These are phyloP conservation scores for Adansonia madagascariensis DNA, from an alignment of 441 rosid species.

Conservation along the genomic window DNA sequence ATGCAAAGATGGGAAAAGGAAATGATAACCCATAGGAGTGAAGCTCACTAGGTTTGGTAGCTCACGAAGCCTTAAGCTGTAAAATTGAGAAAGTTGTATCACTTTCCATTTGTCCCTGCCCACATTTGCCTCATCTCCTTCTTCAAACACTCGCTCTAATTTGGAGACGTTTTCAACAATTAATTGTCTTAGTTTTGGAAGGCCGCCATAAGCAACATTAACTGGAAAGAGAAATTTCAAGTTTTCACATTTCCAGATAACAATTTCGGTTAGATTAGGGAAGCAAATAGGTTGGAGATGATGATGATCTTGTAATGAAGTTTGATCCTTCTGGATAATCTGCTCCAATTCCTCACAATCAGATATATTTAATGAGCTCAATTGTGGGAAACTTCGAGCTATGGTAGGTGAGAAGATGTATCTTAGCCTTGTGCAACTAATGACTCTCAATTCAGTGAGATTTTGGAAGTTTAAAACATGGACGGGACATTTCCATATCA, in stretches of 20 bases:
- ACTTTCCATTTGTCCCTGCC: background rate
- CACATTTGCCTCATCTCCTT: background rate
- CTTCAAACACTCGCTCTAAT: background rate
- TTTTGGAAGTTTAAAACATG: slow-evolving; percentile 11
- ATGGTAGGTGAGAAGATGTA: background rate
- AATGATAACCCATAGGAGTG: background rate
- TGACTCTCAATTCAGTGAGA: background rate
- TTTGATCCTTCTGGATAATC: background rate
- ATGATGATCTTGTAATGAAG: background rate
- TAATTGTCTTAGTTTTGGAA: background rate
- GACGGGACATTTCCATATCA: background rate
- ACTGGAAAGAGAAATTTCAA: background rate
- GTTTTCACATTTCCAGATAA: background rate
- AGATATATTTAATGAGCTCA: rapidly evolving
- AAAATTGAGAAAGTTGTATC: background rate
- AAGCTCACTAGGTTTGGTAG: background rate
- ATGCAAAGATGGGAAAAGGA: background rate
- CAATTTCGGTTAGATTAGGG: background rate
- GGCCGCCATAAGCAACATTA: background rate
- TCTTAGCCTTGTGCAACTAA: background rate
- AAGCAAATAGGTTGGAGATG: background rate
- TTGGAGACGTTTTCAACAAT: rapidly evolving
- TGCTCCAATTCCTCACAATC: background rate
- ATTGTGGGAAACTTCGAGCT: background rate
- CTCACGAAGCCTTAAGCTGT: rapidly evolving